phyloP scores from a whole-genome alignment of 352 stramenopile genomes.

The Globisporangium viniferum region DNA sequence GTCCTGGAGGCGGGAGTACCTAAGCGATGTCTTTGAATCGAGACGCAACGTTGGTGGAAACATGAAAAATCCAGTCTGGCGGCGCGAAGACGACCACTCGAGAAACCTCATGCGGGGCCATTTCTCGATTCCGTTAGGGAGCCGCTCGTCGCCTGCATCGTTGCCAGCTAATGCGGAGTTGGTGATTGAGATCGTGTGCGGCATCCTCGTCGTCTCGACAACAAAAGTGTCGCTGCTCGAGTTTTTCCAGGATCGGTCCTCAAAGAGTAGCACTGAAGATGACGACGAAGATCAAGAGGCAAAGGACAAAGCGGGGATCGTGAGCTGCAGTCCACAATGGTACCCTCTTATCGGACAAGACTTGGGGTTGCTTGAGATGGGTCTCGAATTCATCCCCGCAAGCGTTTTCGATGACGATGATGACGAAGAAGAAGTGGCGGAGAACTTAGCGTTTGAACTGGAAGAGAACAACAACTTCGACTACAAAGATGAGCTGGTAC shows the following conservation, averaged over 20 bases:
- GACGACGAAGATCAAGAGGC: constrained; percentile 8
- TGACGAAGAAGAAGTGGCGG: constrained; percentile 4
- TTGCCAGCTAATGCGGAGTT: constrained; percentile 41
- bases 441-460: neutral
- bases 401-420: constrained; percentile 17
- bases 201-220: constrained; percentile 38
- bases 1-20: constrained; percentile 12
- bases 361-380: constrained; percentile 44
- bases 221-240: constrained; percentile 33
- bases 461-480: constrained; percentile 2
- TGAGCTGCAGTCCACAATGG: constrained; percentile 36
- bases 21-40: constrained; percentile 43
- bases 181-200: constrained; percentile 55
- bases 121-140: constrained; percentile 22
- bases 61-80: constrained; percentile 45
- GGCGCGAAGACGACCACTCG: constrained; percentile 24
- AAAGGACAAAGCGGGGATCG: constrained; percentile 8
- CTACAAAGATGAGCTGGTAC: neutral
- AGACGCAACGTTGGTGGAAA: constrained; percentile 35
- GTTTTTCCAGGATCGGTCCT: constrained; percentile 20
- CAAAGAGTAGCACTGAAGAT: neutral
- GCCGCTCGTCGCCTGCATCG: constrained; percentile 17
- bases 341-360: constrained; percentile 37
- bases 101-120: constrained; percentile 27
- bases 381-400: constrained; percentile 42